Evolutionary conservation across 192 early-diverging fungal species (phyloP).

Genomic region (Backusella circina): DNA sequence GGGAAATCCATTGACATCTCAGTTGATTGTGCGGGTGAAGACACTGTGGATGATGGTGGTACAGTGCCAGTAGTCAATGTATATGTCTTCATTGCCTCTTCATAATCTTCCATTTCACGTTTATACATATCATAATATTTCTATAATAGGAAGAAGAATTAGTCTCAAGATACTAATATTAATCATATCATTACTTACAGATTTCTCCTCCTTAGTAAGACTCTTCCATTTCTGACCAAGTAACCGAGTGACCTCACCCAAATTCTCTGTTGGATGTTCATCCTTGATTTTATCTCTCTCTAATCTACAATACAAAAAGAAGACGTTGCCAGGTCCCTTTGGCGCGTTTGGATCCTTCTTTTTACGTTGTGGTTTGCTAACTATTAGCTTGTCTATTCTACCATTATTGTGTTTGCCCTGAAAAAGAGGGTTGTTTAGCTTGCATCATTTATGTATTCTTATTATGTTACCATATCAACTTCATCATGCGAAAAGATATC

Average conservation of each 20-base stretch:
- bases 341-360: slow-evolving; percentile 42
- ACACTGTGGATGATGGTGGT: not conserved
- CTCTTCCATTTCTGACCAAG: slow-evolving; percentile 42
- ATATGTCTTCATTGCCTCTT: slow-evolving; percentile 31
- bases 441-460: too few species aligned
- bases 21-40: slow-evolving; percentile 10
- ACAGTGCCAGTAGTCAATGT: not conserved
- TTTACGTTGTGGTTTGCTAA: slow-evolving; percentile 28
- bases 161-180: not conserved
- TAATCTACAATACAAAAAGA: slow-evolving; percentile 36
- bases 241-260: slow-evolving; percentile 35
- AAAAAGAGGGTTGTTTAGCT: too few species aligned
- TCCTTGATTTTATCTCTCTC: slow-evolving; percentile 43
- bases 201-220: slow-evolving; percentile 35
- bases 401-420: slow-evolving; percentile 10
- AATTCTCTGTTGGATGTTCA: slow-evolving; percentile 33
- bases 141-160: not conserved
- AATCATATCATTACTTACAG: slow-evolving; percentile 5
- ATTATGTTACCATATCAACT: slow-evolving; percentile 12
- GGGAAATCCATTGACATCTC: slow-evolving; percentile 10
- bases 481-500: slow-evolving; percentile 22
- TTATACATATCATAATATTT: slow-evolving; percentile 26
- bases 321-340: slow-evolving; percentile 40
- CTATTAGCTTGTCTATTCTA: slow-evolving; percentile 12
- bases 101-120: slow-evolving; percentile 24